These are phyloP conservation scores for Penicillium sp. DNA, from an alignment of 2,329 filamentous ascomycete species.

Conservation along the genomic window DNA sequence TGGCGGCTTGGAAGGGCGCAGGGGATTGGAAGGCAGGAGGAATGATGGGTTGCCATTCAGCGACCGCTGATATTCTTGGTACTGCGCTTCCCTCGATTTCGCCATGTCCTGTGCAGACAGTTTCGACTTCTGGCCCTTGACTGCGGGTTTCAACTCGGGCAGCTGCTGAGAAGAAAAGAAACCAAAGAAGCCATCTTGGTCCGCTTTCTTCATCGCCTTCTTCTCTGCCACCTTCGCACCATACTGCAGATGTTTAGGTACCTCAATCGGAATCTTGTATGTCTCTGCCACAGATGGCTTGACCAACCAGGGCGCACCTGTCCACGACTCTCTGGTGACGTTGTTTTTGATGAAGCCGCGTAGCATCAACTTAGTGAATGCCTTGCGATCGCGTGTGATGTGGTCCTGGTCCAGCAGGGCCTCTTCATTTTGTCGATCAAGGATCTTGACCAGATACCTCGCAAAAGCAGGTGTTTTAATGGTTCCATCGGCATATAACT, in stretches of 20 bases:
- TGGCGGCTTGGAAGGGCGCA: constrained; percentile 28
- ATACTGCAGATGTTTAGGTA: constrained; percentile 78
- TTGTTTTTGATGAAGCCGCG: constrained; percentile 94
- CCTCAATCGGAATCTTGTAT: constrained; percentile 82
- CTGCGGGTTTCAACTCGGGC: constrained; percentile 70
- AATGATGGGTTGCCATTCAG: constrained; percentile 45
- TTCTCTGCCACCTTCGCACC: constrained; percentile 75
- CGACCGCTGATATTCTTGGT: constrained; percentile 48
- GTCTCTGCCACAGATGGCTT: constrained; percentile 78
- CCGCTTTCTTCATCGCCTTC: constrained; percentile 64
- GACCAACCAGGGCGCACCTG: constrained; percentile 93
- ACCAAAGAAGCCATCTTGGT: constrained; percentile 50
- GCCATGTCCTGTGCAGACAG: constrained; percentile 44
- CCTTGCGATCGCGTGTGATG: constrained; percentile 80
- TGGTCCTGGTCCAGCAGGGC: constrained; percentile 77
- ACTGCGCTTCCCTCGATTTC: constrained; percentile 45
- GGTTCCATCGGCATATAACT: constrained; percentile 62
- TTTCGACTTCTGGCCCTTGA: constrained; percentile 67
- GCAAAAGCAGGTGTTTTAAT: constrained; percentile 66
- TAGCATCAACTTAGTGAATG: constrained; percentile 92
- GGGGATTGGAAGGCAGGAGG: constrained; percentile 30
- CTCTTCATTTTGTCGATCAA: constrained; percentile 66
- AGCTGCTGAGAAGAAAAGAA: constrained; percentile 56
- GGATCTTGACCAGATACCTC: constrained; percentile 75
- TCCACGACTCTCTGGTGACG: constrained; percentile 88